Evolutionary conservation across 2,329 filamentous ascomycete species (phyloP).

Genomic region (Calonectria hawksworthii): DNA sequence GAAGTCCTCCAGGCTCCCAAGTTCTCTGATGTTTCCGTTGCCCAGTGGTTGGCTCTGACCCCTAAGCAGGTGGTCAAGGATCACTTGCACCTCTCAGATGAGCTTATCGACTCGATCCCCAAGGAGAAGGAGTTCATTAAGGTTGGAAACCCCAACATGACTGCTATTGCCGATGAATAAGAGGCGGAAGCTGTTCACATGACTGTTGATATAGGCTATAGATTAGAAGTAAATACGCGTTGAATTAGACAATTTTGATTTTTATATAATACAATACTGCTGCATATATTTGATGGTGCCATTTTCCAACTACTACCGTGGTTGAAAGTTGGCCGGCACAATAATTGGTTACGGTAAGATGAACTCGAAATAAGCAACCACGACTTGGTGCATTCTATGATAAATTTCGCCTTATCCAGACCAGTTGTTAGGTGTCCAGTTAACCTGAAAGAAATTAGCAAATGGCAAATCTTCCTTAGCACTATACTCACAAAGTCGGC

Average conservation of each 20-base stretch:
- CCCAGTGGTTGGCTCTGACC: slow-evolving; percentile 17
- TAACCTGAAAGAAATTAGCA: not conserved
- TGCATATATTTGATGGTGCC: not conserved
- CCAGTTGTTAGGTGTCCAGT: slow-evolving; percentile 8
- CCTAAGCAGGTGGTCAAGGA: slow-evolving; percentile 20
- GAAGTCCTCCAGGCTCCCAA: slow-evolving; percentile 13
- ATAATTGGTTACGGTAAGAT: too few relatives aligned
- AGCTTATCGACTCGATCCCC: slow-evolving; percentile 10
- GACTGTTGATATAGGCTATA: not conserved
- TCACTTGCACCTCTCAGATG: slow-evolving; percentile 1
- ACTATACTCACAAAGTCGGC: slow-evolving; percentile 7
- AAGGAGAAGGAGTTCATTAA: slow-evolving; percentile 22
- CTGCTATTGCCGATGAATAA: not conserved
- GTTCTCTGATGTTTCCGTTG: slow-evolving; percentile 13
- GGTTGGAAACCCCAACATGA: not conserved
- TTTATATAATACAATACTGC: not conserved
- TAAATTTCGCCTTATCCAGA: too few relatives aligned
- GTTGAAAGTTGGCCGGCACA: not conserved
- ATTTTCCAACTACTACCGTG: not conserved
- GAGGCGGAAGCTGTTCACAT: not conserved
- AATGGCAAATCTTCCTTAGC: not conserved
- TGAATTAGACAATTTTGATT: not conserved
- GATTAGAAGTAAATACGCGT: not conserved
- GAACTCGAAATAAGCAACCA: not conserved
- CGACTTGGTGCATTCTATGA: too few relatives aligned